Conservation (phyloP, 306 rosid genomes). For the Vigna reflexopilosa region DNA sequence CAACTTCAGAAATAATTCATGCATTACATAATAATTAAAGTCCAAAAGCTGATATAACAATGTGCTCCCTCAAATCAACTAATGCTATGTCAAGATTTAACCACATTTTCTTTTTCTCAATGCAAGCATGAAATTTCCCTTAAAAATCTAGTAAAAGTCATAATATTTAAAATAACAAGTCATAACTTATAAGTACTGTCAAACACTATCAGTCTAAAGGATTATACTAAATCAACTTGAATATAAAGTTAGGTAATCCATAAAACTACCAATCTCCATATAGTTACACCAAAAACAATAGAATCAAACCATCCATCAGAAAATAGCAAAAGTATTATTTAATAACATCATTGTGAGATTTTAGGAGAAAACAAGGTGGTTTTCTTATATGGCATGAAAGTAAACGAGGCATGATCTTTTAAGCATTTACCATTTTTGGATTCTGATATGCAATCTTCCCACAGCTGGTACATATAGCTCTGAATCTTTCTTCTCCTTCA, state of each 20-base stretch:
- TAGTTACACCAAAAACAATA: too few relatives aligned
- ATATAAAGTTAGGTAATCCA: too few relatives aligned
- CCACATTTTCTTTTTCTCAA: not conserved
- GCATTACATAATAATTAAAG: not conserved
- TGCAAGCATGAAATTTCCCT: not conserved
- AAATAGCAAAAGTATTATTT: too few relatives aligned
- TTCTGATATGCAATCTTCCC: constrained; percentile 78
- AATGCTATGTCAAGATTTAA: not conserved
- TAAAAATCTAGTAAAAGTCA: not conserved
- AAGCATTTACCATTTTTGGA: constrained; percentile 74
- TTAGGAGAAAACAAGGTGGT: too few relatives aligned
- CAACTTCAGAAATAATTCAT: not conserved
- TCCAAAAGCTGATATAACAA: too few relatives aligned
- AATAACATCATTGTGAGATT: too few relatives aligned
- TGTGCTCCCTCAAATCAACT: too few relatives aligned
- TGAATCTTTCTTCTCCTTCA: constrained; percentile 77
- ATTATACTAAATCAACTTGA: too few relatives aligned
- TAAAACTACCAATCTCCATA: too few relatives aligned
- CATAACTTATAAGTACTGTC: not conserved
- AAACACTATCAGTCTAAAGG: not conserved
- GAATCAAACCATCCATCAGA: too few relatives aligned
- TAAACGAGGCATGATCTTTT: not conserved
- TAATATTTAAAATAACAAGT: not conserved
- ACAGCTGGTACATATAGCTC: constrained; percentile 80
- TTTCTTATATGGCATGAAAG: not conserved